Base-by-base conservation (phyloP, 129 eudicot genomes). In the Dittrichia graveolens region DNA sequence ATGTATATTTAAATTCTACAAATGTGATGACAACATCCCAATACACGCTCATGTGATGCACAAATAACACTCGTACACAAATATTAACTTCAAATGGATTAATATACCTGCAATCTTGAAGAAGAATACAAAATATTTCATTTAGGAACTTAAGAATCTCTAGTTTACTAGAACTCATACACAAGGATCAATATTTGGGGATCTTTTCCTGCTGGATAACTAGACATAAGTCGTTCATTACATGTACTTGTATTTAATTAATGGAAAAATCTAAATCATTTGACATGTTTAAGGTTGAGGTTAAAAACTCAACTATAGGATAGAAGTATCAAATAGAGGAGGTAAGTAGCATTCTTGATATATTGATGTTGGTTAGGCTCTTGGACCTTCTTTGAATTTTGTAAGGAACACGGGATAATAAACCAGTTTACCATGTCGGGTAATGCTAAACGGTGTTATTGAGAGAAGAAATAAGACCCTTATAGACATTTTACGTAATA, bases 321-420 rank as follows among this genome's bases (percentile, higher is more conserved):
- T 61, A 9, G 6, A 35, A 31, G 59, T 34, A 43, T n/a, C 18
- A 48, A 15, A 48, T 48, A 11, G 15, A 11, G 54, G 13, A 48
- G 16, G 54, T 48, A 5, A 48, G 13, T 48, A 48, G 10, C 24
- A 67, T 48, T 57, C 43, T 67, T 31, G 43, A 67, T 42, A 43
- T 50, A 68, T 35, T 2, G 61, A 68, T 6, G 44, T 34, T 52
- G 64, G 50, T 52, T 41, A 53, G 54, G 49, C 39, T 13, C 52
- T 19, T 7, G 52, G 75, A 12, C 75, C 8, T 69, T 69, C 48
- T 19, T 42, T 53, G 9, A 52, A 1, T 53, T 69, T 69, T 57
- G 46, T 5, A 41, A 54, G 16, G 50, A 69, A 7, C 63, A 69
- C 19, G 41, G 12, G 40, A 69, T 54, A 7, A 43, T 69, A 11